Base-by-base conservation (phyloP, 2,329 filamentous ascomycete genomes). In the Fusarium sp. region DNA sequence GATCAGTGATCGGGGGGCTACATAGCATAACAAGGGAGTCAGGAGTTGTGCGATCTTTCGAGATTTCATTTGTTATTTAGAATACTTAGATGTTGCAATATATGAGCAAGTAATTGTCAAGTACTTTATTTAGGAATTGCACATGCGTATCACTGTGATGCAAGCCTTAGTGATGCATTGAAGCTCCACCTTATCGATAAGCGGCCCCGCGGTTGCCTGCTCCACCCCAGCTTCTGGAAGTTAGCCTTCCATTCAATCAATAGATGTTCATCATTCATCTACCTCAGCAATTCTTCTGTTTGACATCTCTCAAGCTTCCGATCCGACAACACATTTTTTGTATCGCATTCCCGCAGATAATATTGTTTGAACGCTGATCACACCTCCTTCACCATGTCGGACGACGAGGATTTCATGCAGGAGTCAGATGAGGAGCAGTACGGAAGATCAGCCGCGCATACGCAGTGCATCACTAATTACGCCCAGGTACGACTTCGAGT, bases 401-500 rank as follows among this genome's bases (percentile, higher is more conserved):
- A 88, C 79, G 86, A 88, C 71, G 84, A 84, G 73, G 84, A 85
- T 75, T 86, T 86, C 55, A 86, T 86, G 84, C 84, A 86, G 73
- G 83, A 86, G 78, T 86, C 84, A 41, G 84, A 85, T 54, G 84
- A 85, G 75, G 84, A 86, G 79, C 83, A 85, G 84, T 83, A 75
- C 66, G 80, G 75, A 52, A 32, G 42, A 38, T 36, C 36, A 68
- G 50, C 38, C 44, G 45, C 63, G 32, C 50, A 68, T 52, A 57
- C 64, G 30, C 24, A 58, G 47, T 44, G 47, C 47, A 58, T 54
- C 26, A 64, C 74, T 80, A 61, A 80, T 66, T 18, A 18, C 17
- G 26, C 59, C 17, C 61, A 85, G 84, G 90, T 98, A 98, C 81
- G 96, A 98, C 84, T 98, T 98, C 82, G 96, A 98, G 80, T 98